phyloP scores from a whole-genome alignment of 352 stramenopile genomes.

The Paralagenidium karlingii region DNA sequence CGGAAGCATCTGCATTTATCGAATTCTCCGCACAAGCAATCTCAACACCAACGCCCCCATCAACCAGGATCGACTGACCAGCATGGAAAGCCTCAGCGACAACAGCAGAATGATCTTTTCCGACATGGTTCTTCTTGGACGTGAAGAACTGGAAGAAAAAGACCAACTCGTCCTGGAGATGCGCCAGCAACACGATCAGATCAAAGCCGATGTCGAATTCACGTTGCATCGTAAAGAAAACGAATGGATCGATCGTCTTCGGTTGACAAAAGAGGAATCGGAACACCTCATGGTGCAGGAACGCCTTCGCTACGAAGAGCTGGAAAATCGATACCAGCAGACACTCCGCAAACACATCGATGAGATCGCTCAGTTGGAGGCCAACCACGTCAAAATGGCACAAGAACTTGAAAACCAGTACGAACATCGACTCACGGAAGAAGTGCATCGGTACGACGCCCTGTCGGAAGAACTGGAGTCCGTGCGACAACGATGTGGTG shows the following conservation, averaged over 20 bases:
- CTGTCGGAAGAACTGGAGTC: constrained; percentile 82
- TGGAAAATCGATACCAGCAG: constrained; percentile 61
- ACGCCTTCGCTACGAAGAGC: constrained; percentile 58
- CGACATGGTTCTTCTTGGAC: constrained; percentile 53
- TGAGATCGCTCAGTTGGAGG: constrained; percentile 63
- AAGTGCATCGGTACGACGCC: constrained; percentile 78
- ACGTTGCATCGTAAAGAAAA: constrained; percentile 76
- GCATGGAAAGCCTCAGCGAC: constrained; percentile 1
- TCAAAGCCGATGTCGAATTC: constrained; percentile 77
- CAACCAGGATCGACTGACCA: background rate
- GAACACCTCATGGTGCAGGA: constrained; percentile 70
- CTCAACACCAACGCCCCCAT: constrained; percentile 2
- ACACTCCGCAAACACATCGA: constrained; percentile 54
- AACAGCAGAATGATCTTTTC: constrained; percentile 15
- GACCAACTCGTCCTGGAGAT: no score
- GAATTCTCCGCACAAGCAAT: constrained; percentile 12
- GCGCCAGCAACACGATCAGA: constrained; percentile 58
- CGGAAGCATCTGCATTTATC: constrained; percentile 45
- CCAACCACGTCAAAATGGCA: constrained; percentile 67
- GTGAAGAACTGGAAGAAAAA: constrained; percentile 75
- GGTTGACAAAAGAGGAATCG: constrained; percentile 64
- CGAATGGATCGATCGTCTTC: constrained; percentile 75
- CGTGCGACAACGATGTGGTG: constrained; percentile 81
- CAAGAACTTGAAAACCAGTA: constrained; percentile 90
- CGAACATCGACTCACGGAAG: constrained; percentile 82